A percentile compares a stretch with the other conserved stretches of the same genome.
These are phyloP conservation scores for Neurospora sp. DNA, from an alignment of 495 filamentous ascomycete species.

Conservation along the genomic window DNA sequence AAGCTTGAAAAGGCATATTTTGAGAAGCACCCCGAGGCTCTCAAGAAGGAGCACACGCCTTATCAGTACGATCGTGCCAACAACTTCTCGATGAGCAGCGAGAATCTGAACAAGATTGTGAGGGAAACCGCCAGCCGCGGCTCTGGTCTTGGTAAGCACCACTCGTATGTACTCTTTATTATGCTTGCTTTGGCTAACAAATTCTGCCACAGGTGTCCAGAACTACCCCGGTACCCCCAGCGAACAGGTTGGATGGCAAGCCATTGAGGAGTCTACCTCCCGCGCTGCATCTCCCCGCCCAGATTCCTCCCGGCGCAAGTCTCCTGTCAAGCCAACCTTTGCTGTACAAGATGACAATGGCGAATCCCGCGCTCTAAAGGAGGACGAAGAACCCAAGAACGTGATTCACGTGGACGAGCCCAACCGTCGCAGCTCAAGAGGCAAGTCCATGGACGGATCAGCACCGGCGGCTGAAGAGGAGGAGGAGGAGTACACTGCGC, in stretches of 20 bases:
- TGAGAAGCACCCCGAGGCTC: conserved; percentile 74
- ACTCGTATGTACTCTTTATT: neutral
- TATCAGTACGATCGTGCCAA: conserved; percentile 51
- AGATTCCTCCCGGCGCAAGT: conserved; percentile 31
- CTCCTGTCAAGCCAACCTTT: conserved; percentile 13
- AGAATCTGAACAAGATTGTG: conserved; percentile 86
- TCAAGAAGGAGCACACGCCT: conserved; percentile 52
- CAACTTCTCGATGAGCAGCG: conserved; percentile 82
- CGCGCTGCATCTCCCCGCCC: conserved; percentile 56
- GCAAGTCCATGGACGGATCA: conserved; percentile 43
- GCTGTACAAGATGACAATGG: conserved; percentile 12
- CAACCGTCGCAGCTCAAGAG: conserved; percentile 49
- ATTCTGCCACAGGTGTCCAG: conserved; percentile 28
- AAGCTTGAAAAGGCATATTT: conserved; percentile 82
- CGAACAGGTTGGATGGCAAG: conserved; percentile 72
- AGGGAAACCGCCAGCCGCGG: conserved; percentile 56
- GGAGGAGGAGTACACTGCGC: conserved; percentile 46
- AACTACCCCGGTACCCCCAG: conserved; percentile 55
- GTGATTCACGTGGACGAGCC: conserved; percentile 73
- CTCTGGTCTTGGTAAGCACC: conserved; percentile 50
- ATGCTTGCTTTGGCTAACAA: conserved; percentile 15
- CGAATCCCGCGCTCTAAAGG: conserved; percentile 34
- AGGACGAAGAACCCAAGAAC: conserved; percentile 8
- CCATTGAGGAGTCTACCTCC: conserved; percentile 66
- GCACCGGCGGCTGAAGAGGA: conserved; percentile 30